These are phyloP conservation scores for Aspergillus homomorphus DNA, from an alignment of 495 filamentous ascomycete species.

Conservation along the genomic window DNA sequence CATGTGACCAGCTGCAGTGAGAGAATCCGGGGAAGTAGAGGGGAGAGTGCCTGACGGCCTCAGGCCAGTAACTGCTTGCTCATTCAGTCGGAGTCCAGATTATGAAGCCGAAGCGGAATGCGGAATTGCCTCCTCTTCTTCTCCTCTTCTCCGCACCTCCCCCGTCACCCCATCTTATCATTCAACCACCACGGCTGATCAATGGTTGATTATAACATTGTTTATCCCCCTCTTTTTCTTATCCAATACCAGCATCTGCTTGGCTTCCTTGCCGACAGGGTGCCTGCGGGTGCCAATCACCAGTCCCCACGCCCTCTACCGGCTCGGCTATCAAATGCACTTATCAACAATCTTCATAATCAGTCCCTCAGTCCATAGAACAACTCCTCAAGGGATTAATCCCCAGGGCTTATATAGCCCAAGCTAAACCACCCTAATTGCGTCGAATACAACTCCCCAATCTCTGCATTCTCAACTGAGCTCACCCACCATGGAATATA, in stretches of 20 bases:
- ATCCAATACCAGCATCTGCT: background rate
- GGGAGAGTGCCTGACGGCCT: background rate
- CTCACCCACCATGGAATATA: conserved; percentile 30
- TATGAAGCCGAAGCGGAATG: conserved; percentile 1
- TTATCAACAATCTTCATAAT: background rate
- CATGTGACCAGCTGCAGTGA: too few relatives aligned
- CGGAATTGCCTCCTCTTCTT: background rate
- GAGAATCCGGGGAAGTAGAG: background rate
- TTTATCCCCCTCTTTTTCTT: background rate
- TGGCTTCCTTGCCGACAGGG: background rate
- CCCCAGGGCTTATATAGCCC: background rate
- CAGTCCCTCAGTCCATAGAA: background rate
- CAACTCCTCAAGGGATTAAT: background rate
- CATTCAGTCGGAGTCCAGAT: background rate
- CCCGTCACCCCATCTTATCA: background rate
- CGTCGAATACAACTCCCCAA: too few relatives aligned
- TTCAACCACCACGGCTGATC: too few relatives aligned
- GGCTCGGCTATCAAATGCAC: background rate
- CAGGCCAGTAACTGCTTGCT: background rate
- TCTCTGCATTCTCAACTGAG: too few relatives aligned
- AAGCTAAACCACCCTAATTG: background rate
- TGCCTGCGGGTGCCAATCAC: background rate
- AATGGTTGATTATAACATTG: background rate
- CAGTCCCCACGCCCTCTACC: background rate
- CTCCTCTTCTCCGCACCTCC: background rate